phyloP scores from a whole-genome alignment of 148 eudicot genomes.

The Rheum nobile region DNA sequence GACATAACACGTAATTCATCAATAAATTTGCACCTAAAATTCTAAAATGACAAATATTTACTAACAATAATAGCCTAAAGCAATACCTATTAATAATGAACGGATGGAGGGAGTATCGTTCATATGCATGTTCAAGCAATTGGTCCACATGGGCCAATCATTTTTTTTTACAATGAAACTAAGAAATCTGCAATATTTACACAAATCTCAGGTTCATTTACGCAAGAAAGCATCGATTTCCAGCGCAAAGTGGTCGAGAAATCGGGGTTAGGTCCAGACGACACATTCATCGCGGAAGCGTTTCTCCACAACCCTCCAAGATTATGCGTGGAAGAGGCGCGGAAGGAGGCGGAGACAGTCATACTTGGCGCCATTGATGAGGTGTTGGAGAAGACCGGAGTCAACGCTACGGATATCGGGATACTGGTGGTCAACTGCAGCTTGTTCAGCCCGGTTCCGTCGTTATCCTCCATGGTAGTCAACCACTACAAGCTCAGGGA shows the following conservation, averaged over 20 bases:
- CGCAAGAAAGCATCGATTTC: not conserved
- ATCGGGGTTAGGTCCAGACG: not conserved
- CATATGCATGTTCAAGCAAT: too few species aligned
- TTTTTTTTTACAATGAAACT: too few species aligned
- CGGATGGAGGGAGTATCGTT: too few species aligned
- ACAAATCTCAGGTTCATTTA: not conserved
- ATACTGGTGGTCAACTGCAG: not conserved
- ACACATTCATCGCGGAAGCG: not conserved
- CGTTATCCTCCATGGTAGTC: not conserved
- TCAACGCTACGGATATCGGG: not conserved
- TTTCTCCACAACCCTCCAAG: not conserved
- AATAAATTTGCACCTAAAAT: too few species aligned
- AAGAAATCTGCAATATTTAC: too few species aligned
- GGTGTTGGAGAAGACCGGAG: not conserved
- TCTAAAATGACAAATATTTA: too few species aligned
- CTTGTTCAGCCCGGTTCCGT: not conserved
- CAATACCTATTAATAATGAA: too few species aligned
- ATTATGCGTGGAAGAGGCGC: not conserved
- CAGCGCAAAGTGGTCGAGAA: not conserved
- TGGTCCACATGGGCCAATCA: too few species aligned
- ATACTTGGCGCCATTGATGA: not conserved
- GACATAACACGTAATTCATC: too few species aligned
- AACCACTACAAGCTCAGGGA: conserved; percentile 2
- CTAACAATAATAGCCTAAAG: too few species aligned
- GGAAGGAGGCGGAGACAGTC: not conserved